A percentile compares a stretch with the other conserved stretches of the same genome.
Evolutionary conservation across 371 early-diverging fungal genomes (phyloP).

Genomic region (Syncephalastrum racemosum): DNA sequence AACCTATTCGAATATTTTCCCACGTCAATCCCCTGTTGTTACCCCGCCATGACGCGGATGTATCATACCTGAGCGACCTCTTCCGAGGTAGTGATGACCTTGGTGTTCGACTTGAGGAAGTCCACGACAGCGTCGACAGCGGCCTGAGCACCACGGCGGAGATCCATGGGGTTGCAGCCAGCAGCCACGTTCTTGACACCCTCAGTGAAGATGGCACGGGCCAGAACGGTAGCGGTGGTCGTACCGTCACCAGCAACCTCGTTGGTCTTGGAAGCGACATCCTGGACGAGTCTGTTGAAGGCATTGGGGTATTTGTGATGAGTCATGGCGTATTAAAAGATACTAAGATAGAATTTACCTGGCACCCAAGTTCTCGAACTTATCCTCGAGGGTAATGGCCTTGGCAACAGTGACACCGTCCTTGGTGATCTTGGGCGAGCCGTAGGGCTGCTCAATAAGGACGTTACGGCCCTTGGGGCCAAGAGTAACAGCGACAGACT

Average conservation of each 20-base stretch:
- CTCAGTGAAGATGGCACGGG: constrained; percentile 97
- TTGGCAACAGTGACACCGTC: constrained; percentile 99
- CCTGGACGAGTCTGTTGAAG: constrained; percentile 84
- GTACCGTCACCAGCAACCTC: constrained; percentile 99
- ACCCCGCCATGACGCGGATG: background rate
- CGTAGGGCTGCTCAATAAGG: constrained; percentile 96
- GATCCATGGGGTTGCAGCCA: constrained; percentile 98
- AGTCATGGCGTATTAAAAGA: background rate
- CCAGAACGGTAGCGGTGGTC: constrained; percentile 97
- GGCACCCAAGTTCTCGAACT: constrained; percentile 98
- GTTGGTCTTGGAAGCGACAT: constrained; percentile 99
- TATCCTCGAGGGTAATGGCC: constrained; percentile 92
- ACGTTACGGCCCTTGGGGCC: constrained; percentile 99
- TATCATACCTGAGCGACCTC: constrained; percentile 87
- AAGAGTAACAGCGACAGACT: constrained; percentile 96
- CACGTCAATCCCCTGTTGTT: constrained; percentile 5
- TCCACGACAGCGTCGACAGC: constrained; percentile 92
- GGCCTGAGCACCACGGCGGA: constrained; percentile 93
- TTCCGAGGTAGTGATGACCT: constrained; percentile 89
- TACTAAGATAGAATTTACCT: constrained; percentile 40
- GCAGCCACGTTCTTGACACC: constrained; percentile 98
- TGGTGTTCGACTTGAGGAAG: constrained; percentile 82
- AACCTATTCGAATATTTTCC: constrained; percentile 50
- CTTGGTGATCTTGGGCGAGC: constrained; percentile 98
- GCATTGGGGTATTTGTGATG: background rate